phyloP scores from a whole-genome alignment of 805 yeast species.

The Starmerella apicola region DNA sequence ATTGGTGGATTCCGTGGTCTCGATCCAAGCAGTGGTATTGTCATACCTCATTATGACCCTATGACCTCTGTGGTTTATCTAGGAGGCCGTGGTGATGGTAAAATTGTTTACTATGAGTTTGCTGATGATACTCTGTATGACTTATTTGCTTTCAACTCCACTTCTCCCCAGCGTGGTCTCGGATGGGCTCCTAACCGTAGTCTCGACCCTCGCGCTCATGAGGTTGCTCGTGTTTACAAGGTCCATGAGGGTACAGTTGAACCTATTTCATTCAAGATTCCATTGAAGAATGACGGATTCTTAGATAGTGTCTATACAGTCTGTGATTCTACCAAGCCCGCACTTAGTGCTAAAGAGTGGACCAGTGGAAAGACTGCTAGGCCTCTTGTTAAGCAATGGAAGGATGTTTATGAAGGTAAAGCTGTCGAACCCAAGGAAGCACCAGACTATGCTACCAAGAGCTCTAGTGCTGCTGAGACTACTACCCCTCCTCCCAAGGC shows the following conservation, averaged over 20 bases:
- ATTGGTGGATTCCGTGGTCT: constrained; percentile 77
- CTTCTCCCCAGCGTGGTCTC: constrained; percentile 92
- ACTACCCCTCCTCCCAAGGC: constrained; percentile 4
- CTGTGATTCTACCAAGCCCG: constrained; percentile 70
- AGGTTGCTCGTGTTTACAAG: constrained; percentile 70
- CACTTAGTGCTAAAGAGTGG: constrained; percentile 70
- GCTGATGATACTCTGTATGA: constrained; percentile 72
- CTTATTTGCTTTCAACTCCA: constrained; percentile 78
- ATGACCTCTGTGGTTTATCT: constrained; percentile 67
- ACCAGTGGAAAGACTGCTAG: constrained; percentile 62
- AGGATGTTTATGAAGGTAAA: constrained; percentile 62
- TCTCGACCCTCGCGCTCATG: constrained; percentile 71
- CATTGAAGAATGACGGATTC: constrained; percentile 85
- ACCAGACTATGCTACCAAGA: constrained; percentile 20
- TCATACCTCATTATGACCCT: constrained; percentile 83
- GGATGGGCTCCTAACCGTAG: constrained; percentile 77
- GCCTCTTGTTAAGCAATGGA: constrained; percentile 69
- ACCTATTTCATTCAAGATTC: constrained; percentile 86
- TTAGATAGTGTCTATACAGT: constrained; percentile 90
- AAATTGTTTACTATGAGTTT: constrained; percentile 85
- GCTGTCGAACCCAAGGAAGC: constrained; percentile 22
- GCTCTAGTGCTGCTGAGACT: constrained; percentile 2
- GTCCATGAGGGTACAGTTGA: constrained; percentile 73
- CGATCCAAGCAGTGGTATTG: constrained; percentile 85
- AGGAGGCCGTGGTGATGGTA: constrained; percentile 98